Evolutionary conservation across 257 asterid genomes (phyloP), one percentile per base, ranked within the genome.

Genomic region (Haberlea rhodopensis): DNA sequence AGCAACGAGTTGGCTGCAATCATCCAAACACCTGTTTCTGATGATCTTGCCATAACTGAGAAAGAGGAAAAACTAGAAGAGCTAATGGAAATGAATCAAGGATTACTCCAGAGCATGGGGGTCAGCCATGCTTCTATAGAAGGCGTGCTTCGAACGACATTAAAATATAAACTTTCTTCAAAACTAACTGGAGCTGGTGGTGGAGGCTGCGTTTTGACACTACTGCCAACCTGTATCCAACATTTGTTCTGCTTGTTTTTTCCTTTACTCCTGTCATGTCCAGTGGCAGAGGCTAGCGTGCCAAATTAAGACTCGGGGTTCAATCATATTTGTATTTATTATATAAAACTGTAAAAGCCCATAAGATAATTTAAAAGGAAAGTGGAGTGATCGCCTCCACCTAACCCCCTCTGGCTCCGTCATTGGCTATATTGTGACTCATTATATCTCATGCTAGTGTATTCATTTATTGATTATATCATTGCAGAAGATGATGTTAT

Each of bases 161-260:
- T 78, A 56, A 92, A 84, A 73, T 89, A 81, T 81, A 92, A 89
- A 80, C 78, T 89, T 21, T 64, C 91, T 15, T 82, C 99, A 57
- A 92, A 92, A 79, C 80, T 92, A 63, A 89, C 97, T 1, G 99
- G 99, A 78, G 99, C 99, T 67, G 99, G 99, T 60, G 99, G 99
- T 60, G 99, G 99, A 53, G 99, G 99, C 76, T 92, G 99, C 53
- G 96, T 89, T 75, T 72, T 92, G 82, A 92, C 99, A 5, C 83
- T 92, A 5, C 78, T 92, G 34, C 99, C 97, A 24, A 79, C 85
- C n/a, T 40, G 96, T 91, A 91, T 91, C 98, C 98, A 2, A 43
- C 8, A 0, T 15, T 16, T 43, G 60, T 80, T 62, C 11, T 40
- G 4, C 60, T 31, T 32, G 11, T 66, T 43, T 48, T 75, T 56